Percentiles rank a stretch among this genome's conserved stretches.
These are phyloP conservation scores for Solanum phureja DNA, from an alignment of 257 asterid species.

Conservation along the genomic window DNA sequence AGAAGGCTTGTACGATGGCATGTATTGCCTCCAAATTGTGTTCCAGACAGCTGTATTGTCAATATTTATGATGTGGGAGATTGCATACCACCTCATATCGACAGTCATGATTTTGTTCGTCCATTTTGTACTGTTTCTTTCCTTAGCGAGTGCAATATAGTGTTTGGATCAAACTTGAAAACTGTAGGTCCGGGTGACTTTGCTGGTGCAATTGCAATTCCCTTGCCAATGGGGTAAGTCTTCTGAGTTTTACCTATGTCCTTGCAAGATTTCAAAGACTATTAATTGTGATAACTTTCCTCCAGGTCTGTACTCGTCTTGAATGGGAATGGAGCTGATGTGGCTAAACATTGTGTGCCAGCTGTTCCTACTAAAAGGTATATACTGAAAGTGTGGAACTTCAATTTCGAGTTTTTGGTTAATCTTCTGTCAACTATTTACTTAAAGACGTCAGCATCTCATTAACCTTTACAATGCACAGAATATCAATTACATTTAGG, in stretches of 20 bases:
- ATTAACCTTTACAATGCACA: neutral
- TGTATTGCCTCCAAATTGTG: slow-evolving; percentile 28
- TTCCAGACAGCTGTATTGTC: slow-evolving; percentile 38
- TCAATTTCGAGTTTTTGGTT: neutral
- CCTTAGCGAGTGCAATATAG: slow-evolving; percentile 30
- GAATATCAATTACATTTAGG: slow-evolving; percentile 91
- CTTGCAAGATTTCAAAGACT: neutral
- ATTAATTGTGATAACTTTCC: slow-evolving; percentile 1
- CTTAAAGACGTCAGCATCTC: neutral
- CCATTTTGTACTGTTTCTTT: slow-evolving; percentile 38
- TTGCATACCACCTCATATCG: slow-evolving; percentile 42
- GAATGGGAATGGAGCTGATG: slow-evolving; percentile 34
- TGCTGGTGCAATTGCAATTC: slow-evolving; percentile 20
- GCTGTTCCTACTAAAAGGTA: slow-evolving; percentile 31
- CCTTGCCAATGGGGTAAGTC: slow-evolving; percentile 36
- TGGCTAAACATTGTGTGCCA: slow-evolving; percentile 35
- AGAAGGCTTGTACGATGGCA: slow-evolving; percentile 33
- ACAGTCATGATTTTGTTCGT: slow-evolving; percentile 30
- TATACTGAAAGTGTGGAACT: neutral
- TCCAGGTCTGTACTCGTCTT: slow-evolving; percentile 33
- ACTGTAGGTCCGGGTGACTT: slow-evolving; percentile 21
- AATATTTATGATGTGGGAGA: slow-evolving; percentile 32
- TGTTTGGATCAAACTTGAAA: slow-evolving; percentile 29
- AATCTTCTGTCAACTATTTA: neutral
- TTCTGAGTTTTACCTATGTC: neutral